Evolutionary conservation across 139 green algal species (phyloP).

Genomic region (Chlorella sp.): DNA sequence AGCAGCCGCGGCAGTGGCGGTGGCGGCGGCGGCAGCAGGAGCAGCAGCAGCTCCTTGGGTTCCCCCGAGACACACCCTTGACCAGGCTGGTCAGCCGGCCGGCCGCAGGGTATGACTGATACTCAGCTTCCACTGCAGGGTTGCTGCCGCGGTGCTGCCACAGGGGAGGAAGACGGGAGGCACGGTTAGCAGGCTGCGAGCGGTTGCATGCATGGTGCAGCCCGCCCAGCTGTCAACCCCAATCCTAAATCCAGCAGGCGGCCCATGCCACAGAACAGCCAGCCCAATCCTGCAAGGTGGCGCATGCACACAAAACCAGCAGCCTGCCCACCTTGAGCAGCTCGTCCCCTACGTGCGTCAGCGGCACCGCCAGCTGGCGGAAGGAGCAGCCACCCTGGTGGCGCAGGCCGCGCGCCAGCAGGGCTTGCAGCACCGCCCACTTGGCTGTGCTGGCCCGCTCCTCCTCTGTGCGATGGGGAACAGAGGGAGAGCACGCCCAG

Average conservation of each 20-base stretch:
- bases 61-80: no score
- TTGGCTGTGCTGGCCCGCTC: conserved; percentile 10
- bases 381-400: not conserved
- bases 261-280: no score
- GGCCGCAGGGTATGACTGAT: not conserved
- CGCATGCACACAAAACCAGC: no score
- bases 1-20: no score
- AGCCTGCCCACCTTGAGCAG: not conserved
- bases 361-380: conserved; percentile 15
- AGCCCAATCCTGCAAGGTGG: no score
- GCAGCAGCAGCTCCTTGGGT: no score
- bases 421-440: conserved; percentile 20
- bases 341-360: not conserved
- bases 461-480: not conserved
- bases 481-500: not conserved
- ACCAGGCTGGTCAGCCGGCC: not conserved
- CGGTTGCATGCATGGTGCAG: no score
- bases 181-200: no score
- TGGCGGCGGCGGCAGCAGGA: no score
- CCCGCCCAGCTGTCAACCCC: no score
- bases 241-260: no score
- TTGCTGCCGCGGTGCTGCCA: not conserved
- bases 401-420: conserved; percentile 21
- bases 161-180: no score
- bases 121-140: not conserved